These are phyloP conservation scores for Pseudotulostoma volvatum DNA, from an alignment of 495 filamentous ascomycete species.

Conservation along the genomic window DNA sequence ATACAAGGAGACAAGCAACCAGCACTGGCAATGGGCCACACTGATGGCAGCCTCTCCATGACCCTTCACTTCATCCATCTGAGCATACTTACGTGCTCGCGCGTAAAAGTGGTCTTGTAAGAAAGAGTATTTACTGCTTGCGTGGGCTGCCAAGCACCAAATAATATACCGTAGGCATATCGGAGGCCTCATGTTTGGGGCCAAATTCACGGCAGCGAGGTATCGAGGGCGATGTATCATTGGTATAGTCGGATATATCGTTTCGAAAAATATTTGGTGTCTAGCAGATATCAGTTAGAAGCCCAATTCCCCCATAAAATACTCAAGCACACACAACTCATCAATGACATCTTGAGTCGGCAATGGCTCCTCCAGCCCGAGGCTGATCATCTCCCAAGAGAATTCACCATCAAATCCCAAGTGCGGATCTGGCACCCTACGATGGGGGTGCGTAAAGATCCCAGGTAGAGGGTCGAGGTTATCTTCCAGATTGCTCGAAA, in stretches of 20 bases:
- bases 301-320: background rate
- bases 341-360: slow-evolving; percentile 78
- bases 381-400: slow-evolving; percentile 85
- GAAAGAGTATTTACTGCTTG: slow-evolving; percentile 61
- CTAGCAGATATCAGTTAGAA: slow-evolving; percentile 4
- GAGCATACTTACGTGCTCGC: slow-evolving; percentile 74
- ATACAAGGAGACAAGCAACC: slow-evolving; percentile 62
- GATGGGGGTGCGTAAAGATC: slow-evolving; percentile 13
- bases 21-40: slow-evolving; percentile 66
- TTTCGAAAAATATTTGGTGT: slow-evolving; percentile 53
- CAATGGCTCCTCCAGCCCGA: slow-evolving; percentile 84
- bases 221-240: slow-evolving; percentile 83
- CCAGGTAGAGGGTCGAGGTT: slow-evolving; percentile 11
- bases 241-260: slow-evolving; percentile 68
- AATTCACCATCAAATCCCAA: slow-evolving; percentile 24
- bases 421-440: slow-evolving; percentile 7
- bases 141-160: slow-evolving; percentile 75
- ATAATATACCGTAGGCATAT: slow-evolving; percentile 84
- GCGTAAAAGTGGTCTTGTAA: slow-evolving; percentile 77
- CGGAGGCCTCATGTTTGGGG: slow-evolving; percentile 72
- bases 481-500: slow-evolving; percentile 8
- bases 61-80: slow-evolving; percentile 81
- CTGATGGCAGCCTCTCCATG: slow-evolving; percentile 78
- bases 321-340: slow-evolving; percentile 49
- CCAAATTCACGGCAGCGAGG: slow-evolving; percentile 66